phyloP scores from a whole-genome alignment of 768 basidiomycete genomes.

The Tricholoma bakamatsutake region DNA sequence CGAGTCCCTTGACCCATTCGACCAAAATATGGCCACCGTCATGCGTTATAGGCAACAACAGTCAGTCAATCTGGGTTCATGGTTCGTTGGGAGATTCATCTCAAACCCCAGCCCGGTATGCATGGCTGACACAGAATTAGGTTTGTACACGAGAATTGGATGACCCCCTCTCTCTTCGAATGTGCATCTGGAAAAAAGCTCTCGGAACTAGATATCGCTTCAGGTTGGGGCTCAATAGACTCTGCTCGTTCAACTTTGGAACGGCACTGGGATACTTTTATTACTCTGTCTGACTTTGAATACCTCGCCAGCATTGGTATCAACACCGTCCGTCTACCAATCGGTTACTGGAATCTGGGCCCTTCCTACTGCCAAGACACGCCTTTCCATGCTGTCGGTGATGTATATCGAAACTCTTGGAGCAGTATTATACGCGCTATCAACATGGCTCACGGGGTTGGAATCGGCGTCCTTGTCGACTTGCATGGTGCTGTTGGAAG shows the following conservation, averaged over 20 bases:
- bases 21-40: constrained; percentile 41
- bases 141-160: constrained; percentile 75
- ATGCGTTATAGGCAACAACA: constrained; percentile 61
- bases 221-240: constrained; percentile 45
- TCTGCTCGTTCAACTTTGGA: constrained; percentile 51
- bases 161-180: constrained; percentile 59
- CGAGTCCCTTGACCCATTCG: constrained; percentile 41
- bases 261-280: constrained; percentile 73
- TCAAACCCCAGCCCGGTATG: neutral
- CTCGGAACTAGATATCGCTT: constrained; percentile 64
- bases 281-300: constrained; percentile 57
- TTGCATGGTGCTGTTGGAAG: constrained; percentile 73
- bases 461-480: constrained; percentile 67
- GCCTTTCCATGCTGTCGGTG: constrained; percentile 48
- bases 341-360: constrained; percentile 61
- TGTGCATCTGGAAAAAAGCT: constrained; percentile 46
- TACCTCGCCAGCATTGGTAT: constrained; percentile 63
- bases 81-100: constrained; percentile 28
- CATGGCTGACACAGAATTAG: constrained; percentile 21
- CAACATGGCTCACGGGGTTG: constrained; percentile 47
- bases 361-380: constrained; percentile 55
- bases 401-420: constrained; percentile 66
- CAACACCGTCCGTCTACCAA: constrained; percentile 60
- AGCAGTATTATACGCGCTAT: constrained; percentile 55
- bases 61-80: constrained; percentile 61